Percentiles rank a stretch among this genome's conserved stretches.
phyloP scores from a whole-genome alignment of 192 early-diverging fungal species.

The Coemansia sp. region DNA sequence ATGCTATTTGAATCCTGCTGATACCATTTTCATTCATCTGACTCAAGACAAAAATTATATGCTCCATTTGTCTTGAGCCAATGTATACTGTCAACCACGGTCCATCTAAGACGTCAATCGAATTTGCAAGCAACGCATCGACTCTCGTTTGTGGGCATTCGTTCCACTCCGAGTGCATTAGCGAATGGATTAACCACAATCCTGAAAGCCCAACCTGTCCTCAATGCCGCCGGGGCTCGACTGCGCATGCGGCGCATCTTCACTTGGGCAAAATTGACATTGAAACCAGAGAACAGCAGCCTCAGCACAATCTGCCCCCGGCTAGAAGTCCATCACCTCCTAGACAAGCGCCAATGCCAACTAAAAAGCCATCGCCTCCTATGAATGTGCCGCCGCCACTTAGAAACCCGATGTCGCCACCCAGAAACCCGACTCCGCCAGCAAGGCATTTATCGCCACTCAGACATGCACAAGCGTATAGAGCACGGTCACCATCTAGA shows the following conservation, averaged over 20 bases:
- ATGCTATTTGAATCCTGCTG: too few relatives aligned
- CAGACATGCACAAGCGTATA: too few relatives aligned
- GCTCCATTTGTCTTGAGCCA: constrained; percentile 3
- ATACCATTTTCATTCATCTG: neutral
- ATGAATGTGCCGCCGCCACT: too few relatives aligned
- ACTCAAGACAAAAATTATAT: neutral
- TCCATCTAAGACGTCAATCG: neutral
- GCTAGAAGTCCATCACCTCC: neutral
- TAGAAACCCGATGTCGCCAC: too few relatives aligned
- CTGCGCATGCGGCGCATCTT: neutral
- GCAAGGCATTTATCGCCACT: neutral
- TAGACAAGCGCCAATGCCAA: too few relatives aligned
- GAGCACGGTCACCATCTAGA: too few relatives aligned
- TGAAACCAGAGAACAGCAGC: neutral
- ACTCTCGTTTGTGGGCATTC: neutral
- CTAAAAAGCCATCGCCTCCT: too few relatives aligned
- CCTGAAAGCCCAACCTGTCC: neutral
- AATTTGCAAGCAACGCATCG: neutral
- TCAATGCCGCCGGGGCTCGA: neutral
- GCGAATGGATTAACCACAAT: neutral
- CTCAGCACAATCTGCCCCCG: neutral
- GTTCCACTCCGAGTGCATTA: neutral
- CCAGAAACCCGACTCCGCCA: too few relatives aligned
- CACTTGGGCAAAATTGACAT: neutral
- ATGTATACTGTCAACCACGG: neutral